phyloP scores from a whole-genome alignment of 495 filamentous ascomycete species.

The Endocarpon pusillum region DNA sequence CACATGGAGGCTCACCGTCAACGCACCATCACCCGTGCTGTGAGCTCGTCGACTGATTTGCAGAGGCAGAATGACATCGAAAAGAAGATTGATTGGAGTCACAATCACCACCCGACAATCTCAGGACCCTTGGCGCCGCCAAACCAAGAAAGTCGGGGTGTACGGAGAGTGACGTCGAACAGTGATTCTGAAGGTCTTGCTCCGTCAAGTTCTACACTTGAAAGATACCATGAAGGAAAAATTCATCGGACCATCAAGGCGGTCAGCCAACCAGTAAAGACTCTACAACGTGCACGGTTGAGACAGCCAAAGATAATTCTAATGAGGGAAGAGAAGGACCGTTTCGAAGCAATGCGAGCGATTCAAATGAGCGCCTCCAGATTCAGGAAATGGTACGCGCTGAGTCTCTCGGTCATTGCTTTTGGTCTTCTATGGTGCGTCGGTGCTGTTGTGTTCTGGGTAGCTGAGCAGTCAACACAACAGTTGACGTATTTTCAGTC shows the following conservation, averaged over 20 bases:
- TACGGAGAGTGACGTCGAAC: too few species aligned
- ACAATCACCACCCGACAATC: constrained; percentile 2
- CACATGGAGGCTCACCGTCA: constrained; percentile 42
- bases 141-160: constrained; percentile 1
- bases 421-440: constrained; percentile 59
- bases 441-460: constrained; percentile 63
- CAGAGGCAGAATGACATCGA: constrained; percentile 6
- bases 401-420: constrained; percentile 47
- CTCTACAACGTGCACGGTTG: not conserved
- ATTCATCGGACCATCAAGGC: constrained; percentile 9
- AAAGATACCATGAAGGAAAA: constrained; percentile 20
- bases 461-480: constrained; percentile 33
- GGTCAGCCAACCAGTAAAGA: not conserved
- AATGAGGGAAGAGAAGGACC: constrained; percentile 41
- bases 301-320: constrained; percentile 15
- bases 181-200: too few species aligned
- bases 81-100: not conserved
- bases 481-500: constrained; percentile 58
- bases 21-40: constrained; percentile 36
- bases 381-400: constrained; percentile 51
- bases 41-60: too few species aligned
- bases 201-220: too few species aligned
- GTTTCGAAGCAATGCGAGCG: constrained; percentile 67
- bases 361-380: constrained; percentile 48
- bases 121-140: constrained; percentile 7